Base-by-base conservation (phyloP, 169 alveolate genomes). In the Pseudocohnilembus persalinus region DNA sequence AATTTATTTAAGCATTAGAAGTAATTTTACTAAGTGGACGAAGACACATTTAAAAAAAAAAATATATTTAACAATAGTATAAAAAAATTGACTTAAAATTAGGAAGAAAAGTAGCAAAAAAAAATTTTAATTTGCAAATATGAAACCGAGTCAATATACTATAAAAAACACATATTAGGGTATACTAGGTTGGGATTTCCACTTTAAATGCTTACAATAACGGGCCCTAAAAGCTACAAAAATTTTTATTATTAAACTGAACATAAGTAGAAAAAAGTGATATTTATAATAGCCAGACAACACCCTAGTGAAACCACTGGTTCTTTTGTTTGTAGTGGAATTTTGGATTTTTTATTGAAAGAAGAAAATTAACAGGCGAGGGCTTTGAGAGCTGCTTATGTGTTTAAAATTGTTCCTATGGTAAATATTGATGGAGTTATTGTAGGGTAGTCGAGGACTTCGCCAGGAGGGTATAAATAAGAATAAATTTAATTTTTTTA, bases 371-470 rank as follows among this genome's bases (percentile, higher is more conserved):
- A 68, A 73, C 68, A 25, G 64, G 76, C 68, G 68, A 49, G 20
- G 68, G 4, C 26, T 49, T 83, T 91, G 35, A 78, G 90, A 49
- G 76, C 84, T 29, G 73, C 74, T 34, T 91, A 81, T 64, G 83
- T 90, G 31, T 87, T 92, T 82, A 84, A 89, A 81, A 78, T 93
- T 16, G 78, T 94, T 0, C 97, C 97, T 0, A 92, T 92, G 91
- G 76, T 94, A 31, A 94, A 94, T 88, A 94, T 95, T 15, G 97
- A 94, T 87, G 97, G 97, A 16, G 95, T 91, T 32, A 89, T 91
- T 24, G 30, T 88, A 20, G 97, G 97, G 6, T 92, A 92, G 82
- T 92, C 91, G 74, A 90, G 96, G 72, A 85, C 89, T 68, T 90
- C 93, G 78, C 81, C 84, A 28, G 82, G 90, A 33, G 68, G 68